Conservation (phyloP, 2,329 filamentous ascomycete species). For the Fusarium bactridioides region DNA sequence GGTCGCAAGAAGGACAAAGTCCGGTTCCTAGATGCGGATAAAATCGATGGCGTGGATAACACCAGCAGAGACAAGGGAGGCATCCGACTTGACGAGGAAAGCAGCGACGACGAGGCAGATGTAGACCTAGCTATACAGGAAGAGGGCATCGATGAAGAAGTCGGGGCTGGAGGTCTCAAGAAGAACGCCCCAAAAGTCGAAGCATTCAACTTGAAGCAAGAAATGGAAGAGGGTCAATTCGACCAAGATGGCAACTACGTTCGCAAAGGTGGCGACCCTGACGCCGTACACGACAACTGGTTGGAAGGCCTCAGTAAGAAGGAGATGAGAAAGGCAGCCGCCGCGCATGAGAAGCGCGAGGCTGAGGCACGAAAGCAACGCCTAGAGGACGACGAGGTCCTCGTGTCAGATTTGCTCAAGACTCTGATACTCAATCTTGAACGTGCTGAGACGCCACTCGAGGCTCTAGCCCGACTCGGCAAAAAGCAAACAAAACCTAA, state of each 20-base stretch:
- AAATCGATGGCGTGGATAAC: conserved; percentile 82
- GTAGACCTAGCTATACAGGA: conserved; percentile 76
- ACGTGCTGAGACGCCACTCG: conserved; percentile 83
- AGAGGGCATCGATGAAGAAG: conserved; percentile 83
- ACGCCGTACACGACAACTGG: conserved; percentile 92
- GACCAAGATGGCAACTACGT: conserved; percentile 93
- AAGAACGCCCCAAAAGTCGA: conserved; percentile 93
- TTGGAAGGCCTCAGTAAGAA: conserved; percentile 92
- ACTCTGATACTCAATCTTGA: conserved; percentile 78
- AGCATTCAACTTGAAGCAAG: conserved; percentile 91
- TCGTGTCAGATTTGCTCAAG: conserved; percentile 77
- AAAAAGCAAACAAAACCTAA: conserved; percentile 69
- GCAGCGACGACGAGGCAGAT: conserved; percentile 71
- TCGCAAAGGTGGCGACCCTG: conserved; percentile 85
- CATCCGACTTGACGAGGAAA: conserved; percentile 67
- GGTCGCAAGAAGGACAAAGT: conserved; percentile 71
- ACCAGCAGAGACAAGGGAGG: conserved; percentile 77
- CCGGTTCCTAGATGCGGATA: conserved; percentile 62
- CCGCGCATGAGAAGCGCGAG: conserved; percentile 86
- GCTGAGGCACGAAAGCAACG: conserved; percentile 76
- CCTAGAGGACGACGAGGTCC: conserved; percentile 75
- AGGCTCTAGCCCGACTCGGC: conserved; percentile 84
- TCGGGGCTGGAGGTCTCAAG: conserved; percentile 90
- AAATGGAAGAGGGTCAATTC: conserved; percentile 92
- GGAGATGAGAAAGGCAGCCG: conserved; percentile 87